Conservation (phyloP, 2,329 filamentous ascomycete genomes). For the Diplodia intermedia region DNA sequence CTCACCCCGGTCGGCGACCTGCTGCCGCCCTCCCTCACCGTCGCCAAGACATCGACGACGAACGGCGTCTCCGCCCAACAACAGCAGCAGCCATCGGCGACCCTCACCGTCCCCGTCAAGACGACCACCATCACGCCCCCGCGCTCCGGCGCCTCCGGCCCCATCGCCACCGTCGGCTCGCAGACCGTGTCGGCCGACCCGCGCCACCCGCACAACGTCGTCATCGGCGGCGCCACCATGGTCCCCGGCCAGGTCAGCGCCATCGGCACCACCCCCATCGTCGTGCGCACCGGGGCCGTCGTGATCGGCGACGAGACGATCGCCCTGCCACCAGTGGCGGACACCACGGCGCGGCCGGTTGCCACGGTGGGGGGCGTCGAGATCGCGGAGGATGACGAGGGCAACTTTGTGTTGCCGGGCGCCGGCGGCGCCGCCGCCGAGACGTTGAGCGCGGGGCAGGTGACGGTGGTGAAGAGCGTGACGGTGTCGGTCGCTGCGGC, state of each 20-base stretch:
- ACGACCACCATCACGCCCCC: constrained; percentile 13
- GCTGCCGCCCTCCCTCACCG: not conserved
- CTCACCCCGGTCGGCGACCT: constrained; percentile 15
- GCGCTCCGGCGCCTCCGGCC: not conserved
- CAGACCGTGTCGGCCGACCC: constrained; percentile 18
- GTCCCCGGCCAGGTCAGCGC: not conserved
- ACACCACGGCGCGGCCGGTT: not conserved
- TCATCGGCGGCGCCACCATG: constrained; percentile 1
- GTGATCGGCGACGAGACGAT: constrained; percentile 5
- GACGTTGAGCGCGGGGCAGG: not conserved
- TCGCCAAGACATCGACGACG: not conserved
- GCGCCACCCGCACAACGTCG: constrained; percentile 6
- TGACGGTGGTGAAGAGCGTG: constrained; percentile 1
- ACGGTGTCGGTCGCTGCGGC: not conserved
- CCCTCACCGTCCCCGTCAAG: not conserved
- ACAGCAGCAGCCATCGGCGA: not conserved
- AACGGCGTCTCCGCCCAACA: not conserved
- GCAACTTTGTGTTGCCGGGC: not conserved
- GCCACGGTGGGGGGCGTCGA: constrained; percentile 1
- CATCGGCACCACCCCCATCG: constrained; percentile 3
- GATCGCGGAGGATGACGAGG: not conserved
- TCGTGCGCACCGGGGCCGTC: constrained; percentile 18
- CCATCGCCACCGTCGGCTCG: constrained; percentile 9
- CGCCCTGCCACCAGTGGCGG: not conserved
- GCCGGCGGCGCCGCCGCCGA: too few species aligned